Conservation (phyloP, 805 yeast genomes). For the Saturnispora serradocipensis region DNA sequence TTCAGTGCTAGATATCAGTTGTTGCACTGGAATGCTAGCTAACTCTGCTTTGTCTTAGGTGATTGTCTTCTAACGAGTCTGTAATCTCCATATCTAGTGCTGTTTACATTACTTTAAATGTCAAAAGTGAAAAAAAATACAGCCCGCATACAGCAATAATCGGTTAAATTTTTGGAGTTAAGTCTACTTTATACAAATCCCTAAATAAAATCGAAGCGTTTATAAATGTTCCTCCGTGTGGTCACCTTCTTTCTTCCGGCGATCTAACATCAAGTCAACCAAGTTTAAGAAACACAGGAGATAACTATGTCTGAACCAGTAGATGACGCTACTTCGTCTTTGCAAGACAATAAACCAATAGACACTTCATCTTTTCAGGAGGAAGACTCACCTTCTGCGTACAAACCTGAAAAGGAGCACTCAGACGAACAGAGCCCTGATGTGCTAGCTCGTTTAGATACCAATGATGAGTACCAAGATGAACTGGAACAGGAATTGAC, state of each 20-base stretch:
- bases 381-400: background rate
- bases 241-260: background rate
- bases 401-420: background rate
- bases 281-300: background rate
- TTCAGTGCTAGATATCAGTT: too few relatives aligned
- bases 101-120: background rate
- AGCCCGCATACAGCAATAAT: background rate
- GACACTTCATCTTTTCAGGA: background rate
- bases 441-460: background rate
- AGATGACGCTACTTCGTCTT: background rate
- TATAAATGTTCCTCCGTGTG: background rate
- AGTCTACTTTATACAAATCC: too few relatives aligned
- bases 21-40: too few relatives aligned
- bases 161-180: background rate
- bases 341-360: background rate
- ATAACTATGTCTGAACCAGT: background rate
- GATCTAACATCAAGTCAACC: background rate
- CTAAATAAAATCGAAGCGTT: background rate
- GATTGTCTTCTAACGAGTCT: too few relatives aligned
- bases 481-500: constrained; percentile 18
- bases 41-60: too few relatives aligned
- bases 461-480: constrained; percentile 15
- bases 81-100: too few relatives aligned
- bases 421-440: background rate
- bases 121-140: background rate